phyloP scores from a whole-genome alignment of 495 filamentous ascomycete genomes.

The Tuber aestivum region DNA sequence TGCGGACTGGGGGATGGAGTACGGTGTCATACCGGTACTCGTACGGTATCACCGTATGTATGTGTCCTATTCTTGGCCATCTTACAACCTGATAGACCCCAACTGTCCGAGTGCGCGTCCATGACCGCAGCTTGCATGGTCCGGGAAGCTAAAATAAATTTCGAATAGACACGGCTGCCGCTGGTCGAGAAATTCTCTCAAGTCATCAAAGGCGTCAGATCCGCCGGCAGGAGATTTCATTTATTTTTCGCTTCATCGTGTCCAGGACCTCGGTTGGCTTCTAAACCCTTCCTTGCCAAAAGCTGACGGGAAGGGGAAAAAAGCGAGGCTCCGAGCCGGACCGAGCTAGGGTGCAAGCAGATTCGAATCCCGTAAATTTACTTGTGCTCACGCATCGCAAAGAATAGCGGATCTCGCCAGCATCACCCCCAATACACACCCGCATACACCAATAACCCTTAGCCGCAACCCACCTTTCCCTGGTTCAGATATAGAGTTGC shows the following conservation, averaged over 20 bases:
- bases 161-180: neutral
- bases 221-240: neutral
- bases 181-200: neutral
- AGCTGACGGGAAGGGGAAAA: neutral
- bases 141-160: neutral
- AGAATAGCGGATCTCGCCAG: neutral
- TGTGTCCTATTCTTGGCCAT: neutral
- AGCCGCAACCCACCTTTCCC: slow-evolving; percentile 19
- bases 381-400: neutral
- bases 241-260: neutral
- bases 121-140: neutral
- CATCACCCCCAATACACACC: neutral
- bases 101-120: neutral
- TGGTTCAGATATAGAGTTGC: slow-evolving; percentile 24
- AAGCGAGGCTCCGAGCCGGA: neutral
- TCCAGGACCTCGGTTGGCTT: neutral
- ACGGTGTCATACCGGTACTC: no score
- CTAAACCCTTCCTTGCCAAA: neutral
- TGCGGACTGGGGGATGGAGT: no score
- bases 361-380: neutral
- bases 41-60: no score
- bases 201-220: neutral
- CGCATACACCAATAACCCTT: neutral
- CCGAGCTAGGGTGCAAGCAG: neutral
- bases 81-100: neutral